Evolutionary conservation across 805 yeast species (phyloP), one percentile per base, ranked within the genome.

Genomic region (Saccharomycopsis capsularis): DNA sequence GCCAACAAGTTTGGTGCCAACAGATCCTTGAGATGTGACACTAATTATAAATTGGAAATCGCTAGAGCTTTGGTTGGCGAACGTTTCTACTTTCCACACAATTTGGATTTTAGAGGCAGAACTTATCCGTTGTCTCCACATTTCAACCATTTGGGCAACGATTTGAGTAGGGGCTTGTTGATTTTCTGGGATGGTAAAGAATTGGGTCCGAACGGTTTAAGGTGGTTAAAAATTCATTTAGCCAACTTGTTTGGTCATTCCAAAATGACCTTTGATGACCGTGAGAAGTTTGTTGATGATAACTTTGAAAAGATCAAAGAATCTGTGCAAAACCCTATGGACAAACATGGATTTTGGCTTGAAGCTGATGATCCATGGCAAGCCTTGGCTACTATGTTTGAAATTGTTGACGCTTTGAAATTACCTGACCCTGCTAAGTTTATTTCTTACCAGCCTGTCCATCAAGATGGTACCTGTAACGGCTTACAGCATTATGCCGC

Each of bases 51-150:
- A 63, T 68, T 93, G 46, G 99, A 93, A 64, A 88, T 93, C 61
- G 98, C 99, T 0, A 75, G 98, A 55, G 96, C 96, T 0, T 88
- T 83, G 65, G 66, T 84, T 23, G 95, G 95, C 22, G 93, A 85
- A 62, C 74, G 74, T 57, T 75, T 85, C 57, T 84, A 75, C 60
- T 85, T 85, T 68, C 93, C 95, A 6, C 91, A 85, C 60, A 83
- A 83, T 54, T 67, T 85, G 49, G 95, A 85, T 63, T 85, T 85
- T 59, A 75, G 95, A 66, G 95, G 95, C 5, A 76, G 95, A 64
- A 88, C 91, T 2, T 85, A 85, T 59, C 95, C 95, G 22, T 64
- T 85, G 38, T 78, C 89, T 1, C 89, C 91, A 22, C 85, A 83
- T 63, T 81, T 85, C 60, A 85, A 85, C 60, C 93, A 85, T 63